Evolutionary conservation across 805 yeast genomes (phyloP), one percentile per base, ranked within the genome.

Genomic region (Candida andamanensis): DNA sequence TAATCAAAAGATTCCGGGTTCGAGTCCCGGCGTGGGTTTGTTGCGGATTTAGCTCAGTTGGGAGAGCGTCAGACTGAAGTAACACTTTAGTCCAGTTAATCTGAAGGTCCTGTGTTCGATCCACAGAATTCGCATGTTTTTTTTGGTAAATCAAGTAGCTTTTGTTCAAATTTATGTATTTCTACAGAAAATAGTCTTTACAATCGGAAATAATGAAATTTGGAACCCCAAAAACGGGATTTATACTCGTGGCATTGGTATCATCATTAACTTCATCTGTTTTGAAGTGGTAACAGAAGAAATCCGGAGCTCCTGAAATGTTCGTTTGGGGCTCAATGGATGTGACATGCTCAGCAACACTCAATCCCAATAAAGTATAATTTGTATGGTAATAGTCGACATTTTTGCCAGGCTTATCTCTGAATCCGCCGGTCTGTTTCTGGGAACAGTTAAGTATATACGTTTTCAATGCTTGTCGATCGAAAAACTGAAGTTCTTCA

Each of bases 341-440:
- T 43, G 66, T 68, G 12, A 40, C 32, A 44, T 77, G 62, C 43
- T 78, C 83, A 12, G 76, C 63, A 28, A 69, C 59, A 28, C 85
- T 73, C 17, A 90, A 60, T 0, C 98, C 99, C 33, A 81, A 60
- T 2, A 89, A 59, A 0, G 79, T 77, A 52, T 92, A 92, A 50
- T 89, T 86, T 1, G 96, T 80, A 50, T 92, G 99, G 55, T 92
- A 92, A 37, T 80, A 81, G 53, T 92, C 99, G 0, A 92, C 78
- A 5, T 56, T 45, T 39, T 72, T 75, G 1, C 85, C 85, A 0
- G 97, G 97, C 54, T 92, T 92, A 53, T 92, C 99, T 28, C 80
- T 58, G 14, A 92, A 61, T 0, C 98, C 98, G 1, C 95, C 94
- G 2, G 47, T 48, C 10, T 57, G 49, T 10, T 66, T 61, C 56